phyloP scores from a whole-genome alignment of 148 eudicot species.

The Fallopia convolvulus region DNA sequence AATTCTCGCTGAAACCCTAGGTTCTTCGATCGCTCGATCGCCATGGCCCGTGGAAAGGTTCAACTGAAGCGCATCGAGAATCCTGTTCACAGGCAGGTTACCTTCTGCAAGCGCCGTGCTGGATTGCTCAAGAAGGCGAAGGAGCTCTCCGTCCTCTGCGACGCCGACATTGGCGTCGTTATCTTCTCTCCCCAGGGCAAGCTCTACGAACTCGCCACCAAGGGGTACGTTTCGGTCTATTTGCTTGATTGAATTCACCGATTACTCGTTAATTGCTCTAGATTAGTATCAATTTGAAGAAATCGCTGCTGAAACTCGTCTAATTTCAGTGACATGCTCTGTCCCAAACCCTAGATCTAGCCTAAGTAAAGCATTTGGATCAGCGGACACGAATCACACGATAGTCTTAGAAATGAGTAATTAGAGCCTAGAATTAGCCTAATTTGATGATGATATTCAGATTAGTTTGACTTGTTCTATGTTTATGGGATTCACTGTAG shows the following conservation, averaged over 20 bases:
- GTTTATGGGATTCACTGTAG: constrained; percentile 16
- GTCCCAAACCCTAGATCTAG: too few species aligned
- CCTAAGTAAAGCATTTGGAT: too few species aligned
- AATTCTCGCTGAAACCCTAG: background rate
- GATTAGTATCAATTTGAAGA: background rate
- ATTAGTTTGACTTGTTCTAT: background rate
- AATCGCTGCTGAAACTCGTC: too few species aligned
- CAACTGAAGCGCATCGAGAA: constrained; percentile 90
- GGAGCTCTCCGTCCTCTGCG: constrained; percentile 88
- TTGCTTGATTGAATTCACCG: background rate
- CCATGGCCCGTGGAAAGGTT: constrained; percentile 51
- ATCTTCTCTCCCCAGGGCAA: constrained; percentile 85
- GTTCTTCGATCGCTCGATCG: background rate
- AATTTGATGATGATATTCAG: background rate
- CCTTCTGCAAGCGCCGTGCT: constrained; percentile 89
- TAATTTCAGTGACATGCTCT: too few species aligned
- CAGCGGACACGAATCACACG: background rate
- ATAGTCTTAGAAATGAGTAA: background rate
- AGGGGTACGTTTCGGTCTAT: constrained; percentile 40
- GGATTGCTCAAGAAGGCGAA: constrained; percentile 95
- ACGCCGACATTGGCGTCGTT: constrained; percentile 77
- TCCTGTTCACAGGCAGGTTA: constrained; percentile 90
- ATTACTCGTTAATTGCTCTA: background rate
- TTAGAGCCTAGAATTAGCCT: background rate
- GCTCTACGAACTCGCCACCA: constrained; percentile 88